Percentiles rank a stretch among this genome's conserved stretches.
Evolutionary conservation across 1,284 basidiomycete genomes (phyloP).

Genomic region (Amylostereum areolatum): DNA sequence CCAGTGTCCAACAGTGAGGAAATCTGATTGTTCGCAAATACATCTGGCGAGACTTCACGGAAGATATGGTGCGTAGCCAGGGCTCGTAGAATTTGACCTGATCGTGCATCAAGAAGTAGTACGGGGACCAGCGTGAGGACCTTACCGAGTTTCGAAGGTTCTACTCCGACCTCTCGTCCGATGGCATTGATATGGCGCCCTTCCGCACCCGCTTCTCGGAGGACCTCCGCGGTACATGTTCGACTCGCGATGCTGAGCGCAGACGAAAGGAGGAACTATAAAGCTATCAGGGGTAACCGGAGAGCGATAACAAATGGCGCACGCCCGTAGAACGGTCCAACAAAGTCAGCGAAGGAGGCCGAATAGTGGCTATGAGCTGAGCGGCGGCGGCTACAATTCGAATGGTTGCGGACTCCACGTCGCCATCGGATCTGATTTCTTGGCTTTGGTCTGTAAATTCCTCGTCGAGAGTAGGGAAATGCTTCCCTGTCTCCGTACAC

Average conservation of each 20-base stretch:
- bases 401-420: background rate
- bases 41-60: background rate
- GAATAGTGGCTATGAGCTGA: background rate
- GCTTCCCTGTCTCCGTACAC: too few species aligned
- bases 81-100: background rate
- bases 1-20: background rate
- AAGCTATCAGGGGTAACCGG: background rate
- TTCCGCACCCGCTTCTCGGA: background rate
- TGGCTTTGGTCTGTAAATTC: too few species aligned
- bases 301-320: background rate
- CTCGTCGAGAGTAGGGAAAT: too few species aligned
- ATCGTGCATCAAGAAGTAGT: background rate
- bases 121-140: background rate
- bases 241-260: background rate
- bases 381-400: background rate
- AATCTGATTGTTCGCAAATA: background rate
- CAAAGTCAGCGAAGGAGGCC: background rate
- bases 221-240: background rate
- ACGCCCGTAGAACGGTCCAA: background rate
- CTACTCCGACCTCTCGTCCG: background rate
- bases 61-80: background rate
- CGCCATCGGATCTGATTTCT: too few species aligned
- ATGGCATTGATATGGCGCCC: background rate
- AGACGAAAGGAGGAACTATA: background rate
- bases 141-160: background rate